A percentile compares a stretch with the other conserved stretches of the same genome.
phyloP scores from a whole-genome alignment of 352 stramenopile species.

The Aphanomyces stellatus region DNA sequence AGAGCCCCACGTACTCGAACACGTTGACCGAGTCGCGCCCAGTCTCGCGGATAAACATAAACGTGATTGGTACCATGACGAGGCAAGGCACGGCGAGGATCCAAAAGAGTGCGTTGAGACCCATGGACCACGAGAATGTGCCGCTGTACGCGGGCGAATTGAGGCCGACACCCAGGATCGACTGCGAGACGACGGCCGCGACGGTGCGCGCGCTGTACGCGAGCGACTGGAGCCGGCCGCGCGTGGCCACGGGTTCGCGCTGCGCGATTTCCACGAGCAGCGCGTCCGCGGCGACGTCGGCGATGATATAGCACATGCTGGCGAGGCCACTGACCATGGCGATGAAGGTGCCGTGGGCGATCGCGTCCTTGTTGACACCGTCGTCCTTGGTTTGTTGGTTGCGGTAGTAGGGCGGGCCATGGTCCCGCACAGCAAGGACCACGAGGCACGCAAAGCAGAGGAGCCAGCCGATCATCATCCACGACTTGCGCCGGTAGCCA shows the following conservation, averaged over 20 bases:
- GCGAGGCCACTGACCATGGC: slow-evolving; percentile 34
- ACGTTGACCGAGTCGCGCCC: slow-evolving; percentile 3
- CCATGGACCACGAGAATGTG: slow-evolving; percentile 36
- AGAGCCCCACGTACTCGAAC: slow-evolving; percentile 20
- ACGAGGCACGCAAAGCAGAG: slow-evolving; percentile 18
- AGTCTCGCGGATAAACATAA: slow-evolving; percentile 25
- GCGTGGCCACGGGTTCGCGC: slow-evolving; percentile 27
- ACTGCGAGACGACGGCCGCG: slow-evolving; percentile 27
- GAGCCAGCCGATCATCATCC: slow-evolving; percentile 44
- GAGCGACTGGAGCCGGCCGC: slow-evolving; percentile 34
- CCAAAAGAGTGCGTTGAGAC: slow-evolving; percentile 24
- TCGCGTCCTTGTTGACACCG: slow-evolving; percentile 29
- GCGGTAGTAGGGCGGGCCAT: slow-evolving; percentile 35
- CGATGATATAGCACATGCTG: slow-evolving; percentile 33
- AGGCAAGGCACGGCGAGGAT: slow-evolving; percentile 25
- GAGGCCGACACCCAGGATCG: slow-evolving; percentile 30
- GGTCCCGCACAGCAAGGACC: slow-evolving; percentile 35
- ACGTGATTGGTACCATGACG: slow-evolving; percentile 21
- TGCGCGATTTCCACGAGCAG: slow-evolving; percentile 37
- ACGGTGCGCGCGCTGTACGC: slow-evolving; percentile 35
- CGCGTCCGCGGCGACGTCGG: slow-evolving; percentile 34
- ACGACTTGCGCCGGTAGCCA: slow-evolving; percentile 41
- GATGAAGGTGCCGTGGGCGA: slow-evolving; percentile 20
- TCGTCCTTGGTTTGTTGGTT: not conserved
- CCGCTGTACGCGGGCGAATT: slow-evolving; percentile 39